Percentiles rank a stretch among this genome's conserved stretches.
Evolutionary conservation across 2,329 filamentous ascomycete species (phyloP).

Genomic region (Bipolaris victoriae): DNA sequence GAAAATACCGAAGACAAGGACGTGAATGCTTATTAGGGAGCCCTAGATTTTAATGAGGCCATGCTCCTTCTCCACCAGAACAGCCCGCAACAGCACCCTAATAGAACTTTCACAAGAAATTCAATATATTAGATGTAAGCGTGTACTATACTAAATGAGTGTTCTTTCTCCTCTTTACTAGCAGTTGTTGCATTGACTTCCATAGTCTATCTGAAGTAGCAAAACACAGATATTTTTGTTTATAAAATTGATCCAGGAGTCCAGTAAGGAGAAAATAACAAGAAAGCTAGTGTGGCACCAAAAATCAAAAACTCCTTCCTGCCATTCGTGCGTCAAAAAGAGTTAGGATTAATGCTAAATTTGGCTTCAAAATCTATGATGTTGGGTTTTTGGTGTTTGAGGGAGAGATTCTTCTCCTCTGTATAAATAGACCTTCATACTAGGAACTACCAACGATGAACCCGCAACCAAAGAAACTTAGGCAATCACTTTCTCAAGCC

Average conservation of each 20-base stretch:
- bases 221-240: too few species aligned
- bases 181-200: too few species aligned
- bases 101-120: constrained; percentile 57
- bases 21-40: constrained; percentile 25
- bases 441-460: not conserved
- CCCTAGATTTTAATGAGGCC: constrained; percentile 48
- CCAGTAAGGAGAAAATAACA: too few species aligned
- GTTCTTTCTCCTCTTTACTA: constrained; percentile 70
- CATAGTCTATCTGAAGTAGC: too few species aligned
- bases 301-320: too few species aligned
- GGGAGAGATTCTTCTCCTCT: too few species aligned
- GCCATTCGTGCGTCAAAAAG: too few species aligned
- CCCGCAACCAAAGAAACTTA: not conserved
- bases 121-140: constrained; percentile 62
- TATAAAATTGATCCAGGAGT: too few species aligned
- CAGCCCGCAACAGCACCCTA: constrained; percentile 48
- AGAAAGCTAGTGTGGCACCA: too few species aligned
- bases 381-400: too few species aligned
- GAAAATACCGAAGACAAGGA: constrained; percentile 18
- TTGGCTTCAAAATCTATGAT: too few species aligned
- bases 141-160: constrained; percentile 67
- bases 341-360: too few species aligned
- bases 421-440: not conserved
- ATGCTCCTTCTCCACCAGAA: constrained; percentile 50
- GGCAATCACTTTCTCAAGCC: not conserved